phyloP scores from a whole-genome alignment of 2,329 filamentous ascomycete genomes.

The Simplicillium sp. region DNA sequence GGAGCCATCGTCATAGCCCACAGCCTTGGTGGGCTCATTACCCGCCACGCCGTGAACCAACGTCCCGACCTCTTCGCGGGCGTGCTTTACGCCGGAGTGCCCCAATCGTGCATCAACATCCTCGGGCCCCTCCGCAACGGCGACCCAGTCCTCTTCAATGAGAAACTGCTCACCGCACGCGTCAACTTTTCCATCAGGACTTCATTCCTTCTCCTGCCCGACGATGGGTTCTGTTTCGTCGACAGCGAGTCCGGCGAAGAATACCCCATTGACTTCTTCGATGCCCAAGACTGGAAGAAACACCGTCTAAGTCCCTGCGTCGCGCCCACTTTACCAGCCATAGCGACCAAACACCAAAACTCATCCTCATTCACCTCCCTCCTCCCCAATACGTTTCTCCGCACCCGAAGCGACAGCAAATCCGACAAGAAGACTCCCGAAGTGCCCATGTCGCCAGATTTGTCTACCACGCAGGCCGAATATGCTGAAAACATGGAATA shows the following conservation, averaged over 20 bases:
- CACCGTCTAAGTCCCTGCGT: constrained; percentile 73
- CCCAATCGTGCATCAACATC: constrained; percentile 83
- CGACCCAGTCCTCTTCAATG: constrained; percentile 85
- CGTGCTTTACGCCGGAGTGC: constrained; percentile 76
- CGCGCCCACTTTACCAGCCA: constrained; percentile 52
- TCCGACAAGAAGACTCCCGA: constrained; percentile 34
- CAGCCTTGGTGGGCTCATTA: constrained; percentile 79
- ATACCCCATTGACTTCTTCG: constrained; percentile 77
- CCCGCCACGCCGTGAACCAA: constrained; percentile 77
- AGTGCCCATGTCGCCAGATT: constrained; percentile 10
- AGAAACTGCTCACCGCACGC: constrained; percentile 80
- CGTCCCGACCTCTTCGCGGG: constrained; percentile 78
- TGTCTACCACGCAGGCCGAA: not conserved
- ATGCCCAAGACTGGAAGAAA: constrained; percentile 69
- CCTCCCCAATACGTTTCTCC: constrained; percentile 30
- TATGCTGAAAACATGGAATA: constrained; percentile 42
- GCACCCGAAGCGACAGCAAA: constrained; percentile 33
- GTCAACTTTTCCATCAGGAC: constrained; percentile 90
- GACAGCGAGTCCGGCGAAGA: constrained; percentile 72
- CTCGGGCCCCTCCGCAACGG: constrained; percentile 82
- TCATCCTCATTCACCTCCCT: constrained; percentile 38
- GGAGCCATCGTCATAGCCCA: constrained; percentile 81
- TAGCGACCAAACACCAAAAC: constrained; percentile 26
- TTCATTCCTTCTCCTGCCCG: constrained; percentile 74
- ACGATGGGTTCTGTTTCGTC: constrained; percentile 81